Percentiles rank a stretch among this genome's conserved stretches.
Conservation (phyloP, 257 asterid species). For the Prunella vulgaris region DNA sequence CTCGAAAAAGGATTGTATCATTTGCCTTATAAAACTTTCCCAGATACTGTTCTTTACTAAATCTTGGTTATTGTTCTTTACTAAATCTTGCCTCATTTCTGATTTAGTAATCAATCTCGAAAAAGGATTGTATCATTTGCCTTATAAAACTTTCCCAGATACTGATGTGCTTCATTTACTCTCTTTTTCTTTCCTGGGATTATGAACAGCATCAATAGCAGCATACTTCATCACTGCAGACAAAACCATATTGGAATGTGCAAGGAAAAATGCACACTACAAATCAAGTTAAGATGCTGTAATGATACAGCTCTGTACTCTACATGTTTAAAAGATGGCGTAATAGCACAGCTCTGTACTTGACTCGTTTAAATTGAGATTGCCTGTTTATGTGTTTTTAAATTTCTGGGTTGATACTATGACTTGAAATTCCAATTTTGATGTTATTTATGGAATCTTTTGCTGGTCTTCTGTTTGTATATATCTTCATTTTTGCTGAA, state of each 20-base stretch:
- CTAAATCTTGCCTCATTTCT: neutral
- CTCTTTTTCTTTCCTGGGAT: neutral
- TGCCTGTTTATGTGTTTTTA: neutral
- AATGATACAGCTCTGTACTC: conserved; percentile 4
- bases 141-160: neutral
- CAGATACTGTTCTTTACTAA: neutral
- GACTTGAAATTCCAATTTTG: neutral
- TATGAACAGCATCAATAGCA: conserved; percentile 66
- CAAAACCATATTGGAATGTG: conserved; percentile 74
- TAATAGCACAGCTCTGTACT: too few species aligned
- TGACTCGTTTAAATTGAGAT: neutral
- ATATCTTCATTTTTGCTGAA: neutral
- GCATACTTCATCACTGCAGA: conserved; percentile 83
- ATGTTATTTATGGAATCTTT: neutral
- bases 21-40: neutral
- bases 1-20: neutral
- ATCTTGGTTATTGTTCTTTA: too few species aligned
- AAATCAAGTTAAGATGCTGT: conserved; percentile 28
- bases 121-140: neutral
- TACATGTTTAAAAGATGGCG: too few species aligned
- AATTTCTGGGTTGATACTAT: neutral
- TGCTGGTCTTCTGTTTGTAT: neutral
- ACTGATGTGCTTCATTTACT: neutral
- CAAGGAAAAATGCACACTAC: conserved; percentile 61
- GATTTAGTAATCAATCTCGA: neutral